Conservation (phyloP, 2,329 filamentous ascomycete genomes). For the Colletotrichum liaoningense region DNA sequence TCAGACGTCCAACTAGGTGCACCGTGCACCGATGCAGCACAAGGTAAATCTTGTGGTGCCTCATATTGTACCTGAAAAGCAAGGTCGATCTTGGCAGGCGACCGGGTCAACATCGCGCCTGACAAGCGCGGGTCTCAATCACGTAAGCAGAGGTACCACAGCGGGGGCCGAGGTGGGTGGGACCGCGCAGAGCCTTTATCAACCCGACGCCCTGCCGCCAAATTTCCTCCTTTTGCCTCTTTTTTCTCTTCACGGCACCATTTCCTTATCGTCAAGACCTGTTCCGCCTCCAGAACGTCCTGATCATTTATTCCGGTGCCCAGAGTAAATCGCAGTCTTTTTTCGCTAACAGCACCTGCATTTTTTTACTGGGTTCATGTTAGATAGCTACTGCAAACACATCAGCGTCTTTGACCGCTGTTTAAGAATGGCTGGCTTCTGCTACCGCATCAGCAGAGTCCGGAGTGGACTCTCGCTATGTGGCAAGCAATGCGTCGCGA, state of each 20-base stretch:
- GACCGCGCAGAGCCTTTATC: slow-evolving; percentile 31
- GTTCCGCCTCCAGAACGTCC: slow-evolving; percentile 76
- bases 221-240: slow-evolving; percentile 41
- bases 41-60: not conserved
- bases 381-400: slow-evolving; percentile 98
- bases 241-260: slow-evolving; percentile 71
- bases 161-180: not conserved
- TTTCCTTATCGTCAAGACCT: slow-evolving; percentile 96
- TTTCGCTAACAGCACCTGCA: slow-evolving; percentile 98
- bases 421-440: not conserved
- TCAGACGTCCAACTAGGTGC: not conserved
- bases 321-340: slow-evolving; percentile 87
- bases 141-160: slow-evolving; percentile 9
- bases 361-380: slow-evolving; percentile 80
- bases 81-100: not conserved
- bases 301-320: slow-evolving; percentile 93
- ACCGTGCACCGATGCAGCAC: not conserved
- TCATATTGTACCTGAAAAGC: not conserved
- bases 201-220: slow-evolving; percentile 14
- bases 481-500: not conserved
- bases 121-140: not conserved
- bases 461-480: not conserved
- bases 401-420: slow-evolving; percentile 21
- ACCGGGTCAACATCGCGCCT: slow-evolving; percentile 8
- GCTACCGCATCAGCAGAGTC: not conserved